Percentiles rank a stretch among this genome's conserved stretches.
Evolutionary conservation across 2,329 filamentous ascomycete genomes (phyloP).

Genomic region (Calonectria pteridis): DNA sequence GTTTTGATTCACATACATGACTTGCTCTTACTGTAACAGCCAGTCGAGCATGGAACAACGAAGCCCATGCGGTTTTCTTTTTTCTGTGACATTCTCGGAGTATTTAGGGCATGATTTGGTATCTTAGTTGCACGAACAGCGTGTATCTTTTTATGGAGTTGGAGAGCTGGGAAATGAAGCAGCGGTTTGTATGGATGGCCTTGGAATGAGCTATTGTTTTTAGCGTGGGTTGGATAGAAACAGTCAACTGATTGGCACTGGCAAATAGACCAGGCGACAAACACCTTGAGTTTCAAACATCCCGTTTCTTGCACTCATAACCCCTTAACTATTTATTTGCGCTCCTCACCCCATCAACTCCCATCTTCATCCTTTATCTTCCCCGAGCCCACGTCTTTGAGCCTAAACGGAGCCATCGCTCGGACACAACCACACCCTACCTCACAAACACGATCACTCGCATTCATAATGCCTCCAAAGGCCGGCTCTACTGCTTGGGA

Average conservation of each 20-base stretch:
- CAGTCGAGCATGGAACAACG: conserved; percentile 6
- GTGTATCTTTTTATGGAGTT: conserved; percentile 22
- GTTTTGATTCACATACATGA: neutral
- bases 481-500: conserved; percentile 45
- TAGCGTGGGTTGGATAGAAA: conserved; percentile 19
- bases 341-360: neutral
- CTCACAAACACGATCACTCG: neutral
- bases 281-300: neutral
- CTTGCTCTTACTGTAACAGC: neutral
- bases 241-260: conserved; percentile 14
- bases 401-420: neutral
- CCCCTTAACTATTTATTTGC: neutral
- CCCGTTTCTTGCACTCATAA: neutral
- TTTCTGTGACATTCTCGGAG: neutral
- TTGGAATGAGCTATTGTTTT: conserved; percentile 1
- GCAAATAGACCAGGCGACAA: conserved; percentile 13
- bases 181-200: neutral
- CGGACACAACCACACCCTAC: neutral
- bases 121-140: neutral
- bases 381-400: neutral
- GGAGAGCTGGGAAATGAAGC: conserved; percentile 2
- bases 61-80: neutral
- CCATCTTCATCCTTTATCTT: neutral
- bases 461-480: conserved; percentile 39
- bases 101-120: neutral